Percentiles rank a stretch among this genome's conserved stretches.
Conservation (phyloP, 805 yeast species). For the Lipomyces kockii region DNA sequence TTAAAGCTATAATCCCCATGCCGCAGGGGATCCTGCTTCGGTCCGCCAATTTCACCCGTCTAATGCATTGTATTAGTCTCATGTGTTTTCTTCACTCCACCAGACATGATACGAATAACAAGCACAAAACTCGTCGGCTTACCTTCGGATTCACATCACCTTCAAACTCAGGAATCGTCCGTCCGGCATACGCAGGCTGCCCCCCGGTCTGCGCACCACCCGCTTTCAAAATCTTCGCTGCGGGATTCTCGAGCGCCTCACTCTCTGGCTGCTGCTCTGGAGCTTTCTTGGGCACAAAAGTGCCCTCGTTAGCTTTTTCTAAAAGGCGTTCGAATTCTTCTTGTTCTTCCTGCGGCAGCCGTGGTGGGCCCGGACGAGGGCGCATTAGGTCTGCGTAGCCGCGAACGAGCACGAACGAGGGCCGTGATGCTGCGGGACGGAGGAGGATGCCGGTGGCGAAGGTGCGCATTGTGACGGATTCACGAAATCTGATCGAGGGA, state of each 20-base stretch:
- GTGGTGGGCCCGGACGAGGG: constrained; percentile 62
- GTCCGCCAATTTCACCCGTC: constrained; percentile 97
- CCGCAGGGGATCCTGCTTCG: constrained; percentile 92
- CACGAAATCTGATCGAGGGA: neutral
- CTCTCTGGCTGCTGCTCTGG: neutral
- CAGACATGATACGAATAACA: too few species aligned
- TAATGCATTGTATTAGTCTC: constrained; percentile 14
- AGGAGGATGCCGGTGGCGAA: neutral
- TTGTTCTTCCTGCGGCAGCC: constrained; percentile 77
- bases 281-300: constrained; percentile 41
- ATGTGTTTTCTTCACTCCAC: too few species aligned
- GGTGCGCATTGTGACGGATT: neutral
- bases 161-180: constrained; percentile 91
- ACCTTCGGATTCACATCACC: constrained; percentile 83
- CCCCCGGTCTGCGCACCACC: constrained; percentile 44
- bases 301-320: constrained; percentile 69
- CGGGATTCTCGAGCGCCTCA: constrained; percentile 27
- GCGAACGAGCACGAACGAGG: neutral
- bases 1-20: constrained; percentile 94
- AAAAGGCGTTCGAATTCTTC: constrained; percentile 90
- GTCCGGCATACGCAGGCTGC: constrained; percentile 59
- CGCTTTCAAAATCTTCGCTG: constrained; percentile 27
- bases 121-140: constrained; percentile 24
- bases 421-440: neutral
- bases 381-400: constrained; percentile 23